A percentile compares a stretch with the other conserved stretches of the same genome.
Evolutionary conservation across 179 eudicot genomes (phyloP).

Genomic region (Gypsophila paniculata): DNA sequence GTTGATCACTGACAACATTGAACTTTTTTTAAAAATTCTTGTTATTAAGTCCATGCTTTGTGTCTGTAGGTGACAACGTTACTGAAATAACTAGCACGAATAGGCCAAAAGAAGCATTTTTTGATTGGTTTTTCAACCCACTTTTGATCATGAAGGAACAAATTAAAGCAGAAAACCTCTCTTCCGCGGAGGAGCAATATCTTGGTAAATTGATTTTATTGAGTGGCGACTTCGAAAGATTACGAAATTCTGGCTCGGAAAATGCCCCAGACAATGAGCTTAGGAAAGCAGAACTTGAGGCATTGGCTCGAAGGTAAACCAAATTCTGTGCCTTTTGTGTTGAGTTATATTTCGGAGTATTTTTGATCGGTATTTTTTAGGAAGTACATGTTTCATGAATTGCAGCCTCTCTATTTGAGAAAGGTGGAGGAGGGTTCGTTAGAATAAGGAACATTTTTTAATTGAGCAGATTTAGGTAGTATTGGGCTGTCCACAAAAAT

Average conservation of each 20-base stretch:
- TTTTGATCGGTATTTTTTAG: neutral
- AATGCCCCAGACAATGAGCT: slow-evolving; percentile 54
- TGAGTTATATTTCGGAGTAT: neutral
- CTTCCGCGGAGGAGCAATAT: slow-evolving; percentile 60
- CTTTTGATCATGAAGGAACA: slow-evolving; percentile 83
- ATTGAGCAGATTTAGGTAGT: too few species aligned
- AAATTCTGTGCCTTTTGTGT: neutral
- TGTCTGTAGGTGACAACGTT: slow-evolving; percentile 54
- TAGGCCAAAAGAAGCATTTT: slow-evolving; percentile 70
- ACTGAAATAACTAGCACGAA: slow-evolving; percentile 74
- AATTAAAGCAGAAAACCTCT: slow-evolving; percentile 69
- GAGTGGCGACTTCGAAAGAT: slow-evolving; percentile 48
- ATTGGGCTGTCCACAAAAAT: neutral
- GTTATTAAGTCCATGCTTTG: neutral
- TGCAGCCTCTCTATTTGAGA: neutral
- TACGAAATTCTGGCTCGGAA: slow-evolving; percentile 36
- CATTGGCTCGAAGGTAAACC: slow-evolving; percentile 79
- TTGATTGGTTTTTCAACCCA: slow-evolving; percentile 85
- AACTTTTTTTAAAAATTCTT: neutral
- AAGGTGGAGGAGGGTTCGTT: neutral
- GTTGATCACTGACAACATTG: neutral
- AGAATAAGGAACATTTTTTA: neutral
- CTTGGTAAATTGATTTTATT: slow-evolving; percentile 62
- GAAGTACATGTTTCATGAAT: neutral
- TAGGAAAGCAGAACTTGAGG: slow-evolving; percentile 77